phyloP scores from a whole-genome alignment of 352 stramenopile genomes.

The Phytophthora cryptogea region DNA sequence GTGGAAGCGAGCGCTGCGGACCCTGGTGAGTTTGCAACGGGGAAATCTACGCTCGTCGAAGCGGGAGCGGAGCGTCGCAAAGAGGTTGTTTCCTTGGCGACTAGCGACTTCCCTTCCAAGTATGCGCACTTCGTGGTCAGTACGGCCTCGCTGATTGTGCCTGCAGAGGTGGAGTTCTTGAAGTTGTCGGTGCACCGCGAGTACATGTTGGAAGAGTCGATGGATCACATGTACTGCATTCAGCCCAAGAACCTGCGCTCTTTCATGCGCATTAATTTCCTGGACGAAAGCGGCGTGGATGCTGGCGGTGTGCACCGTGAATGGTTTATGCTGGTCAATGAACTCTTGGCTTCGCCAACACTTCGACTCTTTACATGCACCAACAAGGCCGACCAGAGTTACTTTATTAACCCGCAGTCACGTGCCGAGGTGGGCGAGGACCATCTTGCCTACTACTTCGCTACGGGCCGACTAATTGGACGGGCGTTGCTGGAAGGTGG shows the following conservation, averaged over 20 bases:
- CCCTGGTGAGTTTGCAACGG: slow-evolving; percentile 37
- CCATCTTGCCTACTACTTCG: slow-evolving; percentile 66
- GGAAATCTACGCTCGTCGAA: slow-evolving; percentile 29
- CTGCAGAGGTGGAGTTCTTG: slow-evolving; percentile 68
- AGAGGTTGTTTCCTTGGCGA: slow-evolving; percentile 44
- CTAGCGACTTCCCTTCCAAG: slow-evolving; percentile 71
- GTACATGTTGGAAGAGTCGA: slow-evolving; percentile 70
- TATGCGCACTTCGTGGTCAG: slow-evolving; percentile 78
- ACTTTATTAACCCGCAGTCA: slow-evolving; percentile 68
- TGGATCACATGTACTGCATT: slow-evolving; percentile 71
- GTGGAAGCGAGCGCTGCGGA: slow-evolving; percentile 33
- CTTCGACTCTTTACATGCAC: slow-evolving; percentile 59
- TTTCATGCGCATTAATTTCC: slow-evolving; percentile 87
- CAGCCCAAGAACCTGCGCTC: slow-evolving; percentile 61
- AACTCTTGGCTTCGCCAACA: slow-evolving; percentile 50
- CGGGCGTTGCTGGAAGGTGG: slow-evolving; percentile 85
- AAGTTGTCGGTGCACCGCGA: slow-evolving; percentile 68
- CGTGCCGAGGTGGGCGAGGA: slow-evolving; percentile 52
- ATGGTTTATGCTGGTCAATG: slow-evolving; percentile 89
- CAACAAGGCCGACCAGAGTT: slow-evolving; percentile 65
- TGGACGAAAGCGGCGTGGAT: slow-evolving; percentile 86
- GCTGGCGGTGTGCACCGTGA: slow-evolving; percentile 91
- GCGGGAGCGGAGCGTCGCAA: slow-evolving; percentile 40
- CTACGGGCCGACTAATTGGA: slow-evolving; percentile 63
- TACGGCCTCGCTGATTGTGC: slow-evolving; percentile 63